phyloP scores from a whole-genome alignment of 331 rosid species.

The Acacia pycnantha region DNA sequence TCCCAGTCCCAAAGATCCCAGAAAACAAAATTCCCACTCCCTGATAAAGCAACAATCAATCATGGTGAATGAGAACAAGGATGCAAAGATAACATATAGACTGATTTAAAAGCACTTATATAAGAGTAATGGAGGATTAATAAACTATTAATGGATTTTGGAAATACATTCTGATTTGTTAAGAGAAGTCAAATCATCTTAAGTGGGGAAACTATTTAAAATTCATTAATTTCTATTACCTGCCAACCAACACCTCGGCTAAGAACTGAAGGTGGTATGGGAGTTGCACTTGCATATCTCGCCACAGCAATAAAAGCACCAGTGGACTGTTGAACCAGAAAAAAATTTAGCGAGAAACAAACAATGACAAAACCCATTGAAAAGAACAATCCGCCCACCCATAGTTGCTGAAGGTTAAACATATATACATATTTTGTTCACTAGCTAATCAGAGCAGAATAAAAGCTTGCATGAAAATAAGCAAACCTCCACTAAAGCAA shows the following conservation, averaged over 20 bases:
- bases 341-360: slow-evolving; percentile 16
- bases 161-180: neutral
- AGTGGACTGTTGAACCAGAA: slow-evolving; percentile 56
- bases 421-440: neutral
- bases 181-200: neutral
- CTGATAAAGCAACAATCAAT: slow-evolving; percentile 35
- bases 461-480: slow-evolving; percentile 1
- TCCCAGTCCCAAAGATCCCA: slow-evolving; percentile 93
- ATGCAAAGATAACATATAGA: neutral
- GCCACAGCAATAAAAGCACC: slow-evolving; percentile 80
- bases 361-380: neutral
- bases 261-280: slow-evolving; percentile 79
- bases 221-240: slow-evolving; percentile 42
- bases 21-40: slow-evolving; percentile 89
- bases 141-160: neutral
- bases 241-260: slow-evolving; percentile 93
- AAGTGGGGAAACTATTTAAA: neutral
- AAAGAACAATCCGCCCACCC: neutral
- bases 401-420: neutral
- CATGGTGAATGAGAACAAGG: neutral
- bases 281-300: slow-evolving; percentile 85
- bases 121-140: neutral
- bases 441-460: neutral
- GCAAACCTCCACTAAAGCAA: slow-evolving; percentile 88
- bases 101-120: neutral